Conservation (phyloP, 257 asterid species). For the Solanum pimpinellifolium region DNA sequence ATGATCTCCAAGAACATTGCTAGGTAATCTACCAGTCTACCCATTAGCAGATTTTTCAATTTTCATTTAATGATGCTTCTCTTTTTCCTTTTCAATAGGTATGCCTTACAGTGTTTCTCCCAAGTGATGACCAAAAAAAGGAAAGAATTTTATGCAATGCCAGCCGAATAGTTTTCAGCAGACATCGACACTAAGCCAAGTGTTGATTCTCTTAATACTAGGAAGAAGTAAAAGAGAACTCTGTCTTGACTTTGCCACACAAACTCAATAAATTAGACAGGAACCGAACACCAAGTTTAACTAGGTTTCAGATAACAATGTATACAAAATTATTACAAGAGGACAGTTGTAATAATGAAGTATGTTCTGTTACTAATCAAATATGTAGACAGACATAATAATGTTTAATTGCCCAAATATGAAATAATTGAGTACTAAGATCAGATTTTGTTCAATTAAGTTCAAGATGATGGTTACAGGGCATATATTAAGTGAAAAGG, state of each 20-base stretch:
- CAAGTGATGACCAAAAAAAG: background rate
- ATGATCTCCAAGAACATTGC: background rate
- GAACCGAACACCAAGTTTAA: background rate
- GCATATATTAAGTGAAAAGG: background rate
- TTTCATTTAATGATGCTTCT: background rate
- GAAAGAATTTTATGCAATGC: background rate
- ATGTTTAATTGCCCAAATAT: background rate
- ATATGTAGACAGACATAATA: background rate
- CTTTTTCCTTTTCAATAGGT: background rate
- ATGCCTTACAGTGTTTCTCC: background rate
- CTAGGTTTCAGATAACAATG: background rate
- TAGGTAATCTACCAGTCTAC: background rate
- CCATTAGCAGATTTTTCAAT: background rate
- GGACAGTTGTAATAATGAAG: background rate
- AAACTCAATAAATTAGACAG: background rate
- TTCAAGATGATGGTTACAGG: background rate
- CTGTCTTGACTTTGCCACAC: background rate
- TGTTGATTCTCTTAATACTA: background rate
- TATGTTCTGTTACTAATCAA: background rate
- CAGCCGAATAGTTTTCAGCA: background rate
- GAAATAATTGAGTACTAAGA: background rate
- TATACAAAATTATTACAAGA: background rate
- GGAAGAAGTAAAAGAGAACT: background rate
- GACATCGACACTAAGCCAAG: background rate
- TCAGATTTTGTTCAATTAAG: background rate